Base-by-base conservation (phyloP, 1,284 basidiomycete genomes). In the Cutaneotrichosporon sp. region DNA sequence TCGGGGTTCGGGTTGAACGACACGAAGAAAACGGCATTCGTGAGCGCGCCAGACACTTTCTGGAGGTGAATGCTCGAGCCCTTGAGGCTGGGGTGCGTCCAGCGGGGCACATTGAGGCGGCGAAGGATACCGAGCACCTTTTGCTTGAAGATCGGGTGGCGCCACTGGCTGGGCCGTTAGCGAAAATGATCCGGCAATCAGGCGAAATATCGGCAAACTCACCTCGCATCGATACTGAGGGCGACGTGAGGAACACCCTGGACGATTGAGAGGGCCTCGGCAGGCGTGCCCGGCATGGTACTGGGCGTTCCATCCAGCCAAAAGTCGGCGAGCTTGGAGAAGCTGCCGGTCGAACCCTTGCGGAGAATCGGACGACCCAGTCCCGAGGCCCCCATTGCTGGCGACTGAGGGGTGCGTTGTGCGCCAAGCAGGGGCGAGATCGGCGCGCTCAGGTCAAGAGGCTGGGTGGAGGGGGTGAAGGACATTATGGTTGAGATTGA, bases 11-110 rank as follows among this genome's bases (percentile, higher is more conserved):
- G 80, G 64, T 80, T 82, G 74, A 80, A 84, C 21, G 83, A 90
- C 58, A 97, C 88, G 80, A 97, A 97, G 81, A 92, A 97, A 61
- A 97, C 92, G 66, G 91, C 90, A 76, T 97, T 97, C 51, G 94
- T 97, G 70, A 96, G 81, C 21, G 91, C 90, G 16, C 94, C 93
- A 10, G 92, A 90, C n/a, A 92, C 89, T 78, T 90, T 93, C 73
- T 83, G 83, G 69, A 95, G 85, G 64, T 83, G 83, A 64, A 93
- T 78, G 51, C 84, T 82, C 42, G 84, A 80, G 3, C 78, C 75
- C 38, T 69, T 75, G 57, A 82, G 71, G 21, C 65, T 55, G 4
- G 73, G 59, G 9, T 77, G 76, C 21, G 86, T 79, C 81, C 81
- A 82, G 30, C 70, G 60, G 8, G 79, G 77, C 14, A 81, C 73